Base-by-base conservation (phyloP, 345 rosid species). In the Fremontodendron californicum region DNA sequence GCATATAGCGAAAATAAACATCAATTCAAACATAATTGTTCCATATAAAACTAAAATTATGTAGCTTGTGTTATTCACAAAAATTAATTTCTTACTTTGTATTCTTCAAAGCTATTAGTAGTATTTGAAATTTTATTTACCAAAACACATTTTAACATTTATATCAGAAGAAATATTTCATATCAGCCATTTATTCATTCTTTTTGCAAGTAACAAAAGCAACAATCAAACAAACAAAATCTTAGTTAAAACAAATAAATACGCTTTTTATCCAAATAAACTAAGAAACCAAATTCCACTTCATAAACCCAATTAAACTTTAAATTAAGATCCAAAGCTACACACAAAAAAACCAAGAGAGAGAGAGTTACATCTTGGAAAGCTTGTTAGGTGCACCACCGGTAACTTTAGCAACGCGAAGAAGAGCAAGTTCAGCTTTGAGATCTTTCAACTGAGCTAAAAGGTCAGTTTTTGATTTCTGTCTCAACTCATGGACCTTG, bases 301-400 rank as follows among this genome's bases (percentile, higher is more conserved):
- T 12, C 0, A 43, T 12, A 45, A 0, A 42, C 21, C 8, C 33
- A 42, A 40, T 2, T 11, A 42, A 11, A 42, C 35, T 42, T 63
- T 23, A 42, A 25, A 18, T 3, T 64, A 19, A 66, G 25, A 63
- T 63, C 25, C 25, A 63, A 7, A 63, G 18, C 31, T 18, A 66
- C n/a, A 21, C 0, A 11, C 3, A 37, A 27, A 73, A 13, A 2
- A 21, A 15, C 18, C 2, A n/a, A 37, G 8, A 61, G 9, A 31
- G 9, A 51, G 13, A 27, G 9, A 12, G 25, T 7, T 82, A 88
- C 91, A 88, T 90, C 84, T 90, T 88, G 81, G 92, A 86, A 35
- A 90, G 89, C 83, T 90, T 90, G 87, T 88, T 87, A 37, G 90
- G 89, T 25, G 93, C 93, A 18, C 93, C 93, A 1, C 93, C 91